Evolutionary conservation across 345 rosid genomes (phyloP).

Genomic region (Populus ilicifolia): DNA sequence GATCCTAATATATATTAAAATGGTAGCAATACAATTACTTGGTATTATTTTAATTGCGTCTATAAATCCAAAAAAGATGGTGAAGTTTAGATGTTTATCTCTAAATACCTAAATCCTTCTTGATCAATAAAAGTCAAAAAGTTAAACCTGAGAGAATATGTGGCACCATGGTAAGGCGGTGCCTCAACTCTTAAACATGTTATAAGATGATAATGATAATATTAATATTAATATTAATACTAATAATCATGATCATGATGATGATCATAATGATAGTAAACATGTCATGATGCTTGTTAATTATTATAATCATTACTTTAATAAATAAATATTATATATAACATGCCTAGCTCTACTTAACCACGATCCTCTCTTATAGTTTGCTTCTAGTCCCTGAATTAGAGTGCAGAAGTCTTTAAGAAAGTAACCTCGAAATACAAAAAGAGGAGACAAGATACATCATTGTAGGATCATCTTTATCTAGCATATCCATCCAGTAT

Average conservation of each 20-base stretch:
- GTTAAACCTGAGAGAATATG: not conserved
- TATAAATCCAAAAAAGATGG: too few relatives aligned
- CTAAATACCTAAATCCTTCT: not conserved
- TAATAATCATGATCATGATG: slow-evolving; percentile 7
- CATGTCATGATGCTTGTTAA: slow-evolving; percentile 5
- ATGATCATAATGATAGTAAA: not conserved
- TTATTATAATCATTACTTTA: slow-evolving; percentile 15
- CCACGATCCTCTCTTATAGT: slow-evolving; percentile 8
- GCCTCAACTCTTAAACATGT: slow-evolving; percentile 4
- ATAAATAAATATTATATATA: slow-evolving; percentile 1
- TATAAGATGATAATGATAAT: not conserved
- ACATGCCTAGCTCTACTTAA: slow-evolving; percentile 8
- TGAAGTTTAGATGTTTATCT: too few relatives aligned
- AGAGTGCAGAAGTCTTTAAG: slow-evolving; percentile 9
- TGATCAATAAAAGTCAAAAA: not conserved
- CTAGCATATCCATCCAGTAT: slow-evolving; percentile 29
- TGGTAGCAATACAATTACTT: too few relatives aligned
- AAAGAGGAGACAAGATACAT: slow-evolving; percentile 39
- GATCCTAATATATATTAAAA: too few relatives aligned
- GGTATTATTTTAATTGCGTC: too few relatives aligned
- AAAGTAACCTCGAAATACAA: slow-evolving; percentile 11
- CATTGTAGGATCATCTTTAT: slow-evolving; percentile 40
- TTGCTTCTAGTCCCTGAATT: not conserved
- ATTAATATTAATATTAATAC: too few relatives aligned
- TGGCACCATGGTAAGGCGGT: not conserved